phyloP scores from a whole-genome alignment of 306 rosid species.

The Rosa rugosa region DNA sequence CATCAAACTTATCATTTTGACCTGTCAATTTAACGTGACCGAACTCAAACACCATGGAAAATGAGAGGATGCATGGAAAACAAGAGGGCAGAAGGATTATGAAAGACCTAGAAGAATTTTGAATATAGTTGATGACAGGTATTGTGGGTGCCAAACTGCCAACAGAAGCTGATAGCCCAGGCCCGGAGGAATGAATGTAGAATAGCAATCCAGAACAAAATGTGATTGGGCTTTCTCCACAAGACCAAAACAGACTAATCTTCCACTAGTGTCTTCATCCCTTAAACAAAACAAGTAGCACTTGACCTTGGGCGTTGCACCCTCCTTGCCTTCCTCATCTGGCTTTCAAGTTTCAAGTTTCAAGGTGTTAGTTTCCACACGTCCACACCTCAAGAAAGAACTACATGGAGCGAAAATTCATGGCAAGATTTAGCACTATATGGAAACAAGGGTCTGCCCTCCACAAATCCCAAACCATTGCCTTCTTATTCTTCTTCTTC shows the following conservation, averaged over 20 bases:
- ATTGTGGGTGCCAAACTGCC: neutral
- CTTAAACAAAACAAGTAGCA: neutral
- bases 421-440: neutral
- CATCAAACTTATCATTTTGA: neutral
- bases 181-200: neutral
- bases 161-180: neutral
- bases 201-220: neutral
- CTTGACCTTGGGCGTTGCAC: neutral
- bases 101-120: too few species aligned
- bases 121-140: too few species aligned
- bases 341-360: neutral
- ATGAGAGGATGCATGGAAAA: too few species aligned
- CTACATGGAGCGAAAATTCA: too few species aligned
- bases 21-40: neutral
- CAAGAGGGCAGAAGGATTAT: too few species aligned
- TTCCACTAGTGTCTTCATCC: constrained; percentile 1
- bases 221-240: neutral
- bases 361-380: neutral
- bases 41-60: too few species aligned
- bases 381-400: neutral
- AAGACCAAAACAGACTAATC: neutral
- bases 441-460: neutral
- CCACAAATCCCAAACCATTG: neutral
- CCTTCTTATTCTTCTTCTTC: neutral
- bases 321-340: neutral